Conservation (phyloP, 73 alveolate species). For the Stentor roeselii region DNA sequence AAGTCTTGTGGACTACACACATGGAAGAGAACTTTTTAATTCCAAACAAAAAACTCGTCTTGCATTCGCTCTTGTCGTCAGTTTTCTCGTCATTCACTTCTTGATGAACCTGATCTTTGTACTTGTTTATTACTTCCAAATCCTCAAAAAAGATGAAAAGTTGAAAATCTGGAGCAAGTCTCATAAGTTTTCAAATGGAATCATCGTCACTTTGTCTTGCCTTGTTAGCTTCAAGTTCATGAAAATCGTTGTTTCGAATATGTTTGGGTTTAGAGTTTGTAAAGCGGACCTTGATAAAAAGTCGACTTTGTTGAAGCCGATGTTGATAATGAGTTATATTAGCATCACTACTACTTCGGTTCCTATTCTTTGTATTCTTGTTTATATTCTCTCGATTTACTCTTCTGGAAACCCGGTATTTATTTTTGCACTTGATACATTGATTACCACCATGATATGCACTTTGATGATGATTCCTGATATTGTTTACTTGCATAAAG, state of each 20-base stretch:
- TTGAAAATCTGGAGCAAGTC: background rate
- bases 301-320: background rate
- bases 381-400: background rate
- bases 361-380: slow-evolving; percentile 1
- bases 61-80: background rate
- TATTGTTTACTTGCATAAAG: background rate
- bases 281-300: background rate
- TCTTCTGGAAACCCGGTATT: slow-evolving; percentile 14
- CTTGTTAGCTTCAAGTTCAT: background rate
- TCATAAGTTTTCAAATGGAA: background rate
- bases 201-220: background rate
- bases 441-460: background rate
- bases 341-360: background rate
- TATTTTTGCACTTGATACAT: background rate
- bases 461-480: background rate
- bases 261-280: background rate
- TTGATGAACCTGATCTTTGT: background rate
- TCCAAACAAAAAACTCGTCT: background rate
- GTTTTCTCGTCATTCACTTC: background rate
- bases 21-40: background rate
- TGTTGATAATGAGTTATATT: slow-evolving; percentile 7
- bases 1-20: background rate
- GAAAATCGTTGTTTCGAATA: background rate
- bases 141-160: background rate
- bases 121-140: background rate